phyloP scores from a whole-genome alignment of 2,329 filamentous ascomycete genomes.

The Fusarium sp. region DNA sequence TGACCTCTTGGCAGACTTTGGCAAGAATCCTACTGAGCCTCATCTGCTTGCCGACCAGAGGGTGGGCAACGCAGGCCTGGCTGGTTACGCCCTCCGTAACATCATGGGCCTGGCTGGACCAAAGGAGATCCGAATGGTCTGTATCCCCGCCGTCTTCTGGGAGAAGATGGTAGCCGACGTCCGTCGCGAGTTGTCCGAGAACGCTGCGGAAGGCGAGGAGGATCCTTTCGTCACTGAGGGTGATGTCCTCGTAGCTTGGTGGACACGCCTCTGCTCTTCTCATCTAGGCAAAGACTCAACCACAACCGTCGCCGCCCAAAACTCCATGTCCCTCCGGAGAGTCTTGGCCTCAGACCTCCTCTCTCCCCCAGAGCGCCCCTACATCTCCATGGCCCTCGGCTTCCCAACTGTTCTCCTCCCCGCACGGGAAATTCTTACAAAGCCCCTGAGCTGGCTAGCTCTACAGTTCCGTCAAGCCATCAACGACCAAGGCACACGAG shows the following conservation, averaged over 20 bases:
- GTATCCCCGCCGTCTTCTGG: constrained; percentile 9
- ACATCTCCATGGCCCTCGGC: constrained; percentile 3
- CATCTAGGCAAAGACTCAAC: not conserved
- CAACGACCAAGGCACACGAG: not conserved
- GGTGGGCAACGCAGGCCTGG: not conserved
- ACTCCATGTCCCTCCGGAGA: not conserved
- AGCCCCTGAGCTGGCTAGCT: constrained; percentile 1
- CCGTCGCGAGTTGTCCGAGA: not conserved
- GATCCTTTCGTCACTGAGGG: not conserved
- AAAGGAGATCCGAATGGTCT: constrained; percentile 14
- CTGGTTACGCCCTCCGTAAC: not conserved
- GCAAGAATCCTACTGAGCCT: constrained; percentile 4
- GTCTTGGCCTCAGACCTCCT: not conserved
- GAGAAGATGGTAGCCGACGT: not conserved
- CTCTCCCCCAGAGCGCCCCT: not conserved
- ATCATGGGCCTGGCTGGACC: not conserved
- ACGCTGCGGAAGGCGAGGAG: not conserved
- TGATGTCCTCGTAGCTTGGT: not conserved
- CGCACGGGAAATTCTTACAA: not conserved
- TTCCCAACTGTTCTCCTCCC: constrained; percentile 1
- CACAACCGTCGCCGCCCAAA: not conserved
- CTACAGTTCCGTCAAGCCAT: not conserved
- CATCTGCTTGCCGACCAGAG: not conserved
- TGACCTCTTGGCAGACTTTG: constrained; percentile 6
- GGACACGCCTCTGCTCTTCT: not conserved